These are phyloP conservation scores for Dujonia santamariae DNA, from an alignment of 1,139 yeast genomes.

Conservation along the genomic window DNA sequence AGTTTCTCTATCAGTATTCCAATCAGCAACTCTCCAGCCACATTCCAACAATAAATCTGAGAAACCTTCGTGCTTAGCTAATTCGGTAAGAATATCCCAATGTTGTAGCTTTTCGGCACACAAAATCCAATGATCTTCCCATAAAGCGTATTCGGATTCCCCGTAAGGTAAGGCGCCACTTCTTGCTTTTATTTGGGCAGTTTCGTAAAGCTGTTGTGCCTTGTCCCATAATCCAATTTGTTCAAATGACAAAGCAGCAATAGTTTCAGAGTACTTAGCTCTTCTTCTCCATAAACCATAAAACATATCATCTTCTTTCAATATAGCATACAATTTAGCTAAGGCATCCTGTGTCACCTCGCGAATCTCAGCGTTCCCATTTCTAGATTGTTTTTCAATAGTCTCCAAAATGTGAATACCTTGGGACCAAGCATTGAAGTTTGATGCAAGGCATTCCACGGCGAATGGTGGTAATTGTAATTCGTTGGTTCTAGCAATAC, in stretches of 20 bases:
- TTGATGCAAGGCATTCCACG: constrained; percentile 81
- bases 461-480: constrained; percentile 93
- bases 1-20: constrained; percentile 95
- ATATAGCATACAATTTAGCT: constrained; percentile 79
- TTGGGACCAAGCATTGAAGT: constrained; percentile 90
- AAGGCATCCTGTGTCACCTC: constrained; percentile 91
- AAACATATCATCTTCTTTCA: constrained; percentile 95
- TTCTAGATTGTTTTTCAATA: constrained; percentile 62
- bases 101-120: constrained; percentile 97
- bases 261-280: constrained; percentile 90
- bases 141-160: constrained; percentile 89
- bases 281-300: constrained; percentile 97
- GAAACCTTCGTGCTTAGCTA: constrained; percentile 97
- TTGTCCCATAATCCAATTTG: constrained; percentile 95
- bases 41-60: constrained; percentile 92
- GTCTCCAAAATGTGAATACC: constrained; percentile 80
- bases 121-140: constrained; percentile 99
- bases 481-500: constrained; percentile 68
- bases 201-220: constrained; percentile 90
- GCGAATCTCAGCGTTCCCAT: constrained; percentile 69
- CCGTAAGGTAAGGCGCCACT: constrained; percentile 95
- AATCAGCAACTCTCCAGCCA: constrained; percentile 99
- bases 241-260: constrained; percentile 88
- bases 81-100: constrained; percentile 95
- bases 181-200: constrained; percentile 96